These are phyloP conservation scores for Pittosporum tobira DNA, from an alignment of 129 eudicot genomes.

Conservation along the genomic window DNA sequence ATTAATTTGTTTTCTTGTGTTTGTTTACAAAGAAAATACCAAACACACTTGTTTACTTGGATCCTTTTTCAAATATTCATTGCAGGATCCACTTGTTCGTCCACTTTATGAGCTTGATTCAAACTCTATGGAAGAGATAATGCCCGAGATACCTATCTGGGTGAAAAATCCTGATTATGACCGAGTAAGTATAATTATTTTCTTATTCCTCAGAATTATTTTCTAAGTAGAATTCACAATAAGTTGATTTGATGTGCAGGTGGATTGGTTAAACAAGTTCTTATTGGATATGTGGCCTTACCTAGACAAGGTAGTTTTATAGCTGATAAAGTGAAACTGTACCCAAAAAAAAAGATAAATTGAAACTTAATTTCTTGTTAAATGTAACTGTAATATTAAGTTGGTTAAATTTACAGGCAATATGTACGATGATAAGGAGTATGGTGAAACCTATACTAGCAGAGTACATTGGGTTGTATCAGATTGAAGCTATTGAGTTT, in stretches of 20 bases:
- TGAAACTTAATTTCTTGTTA: neutral
- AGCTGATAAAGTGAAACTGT: neutral
- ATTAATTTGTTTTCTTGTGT: neutral
- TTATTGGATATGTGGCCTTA: constrained; percentile 79
- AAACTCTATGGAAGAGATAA: constrained; percentile 33
- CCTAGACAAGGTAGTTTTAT: constrained; percentile 61
- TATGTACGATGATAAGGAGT: constrained; percentile 46
- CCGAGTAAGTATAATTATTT: constrained; percentile 42
- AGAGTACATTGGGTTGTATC: constrained; percentile 65
- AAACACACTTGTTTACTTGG: neutral
- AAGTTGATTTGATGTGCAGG: constrained; percentile 35
- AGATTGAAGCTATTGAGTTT: constrained; percentile 61
- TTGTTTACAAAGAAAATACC: neutral
- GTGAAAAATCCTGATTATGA: constrained; percentile 88
- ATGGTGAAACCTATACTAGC: constrained; percentile 55
- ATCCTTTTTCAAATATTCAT: neutral
- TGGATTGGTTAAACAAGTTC: constrained; percentile 77
- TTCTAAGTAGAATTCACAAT: too few species aligned
- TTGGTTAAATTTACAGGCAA: constrained; percentile 38
- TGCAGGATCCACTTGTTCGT: constrained; percentile 48
- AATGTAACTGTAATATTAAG: neutral
- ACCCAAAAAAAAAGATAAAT: neutral
- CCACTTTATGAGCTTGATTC: constrained; percentile 62
- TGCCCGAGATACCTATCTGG: constrained; percentile 88
- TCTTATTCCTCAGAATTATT: neutral